Evolutionary conservation across 352 stramenopile genomes (phyloP), one percentile per base, ranked within the genome.

Genomic region (Phytophthora fragariae): DNA sequence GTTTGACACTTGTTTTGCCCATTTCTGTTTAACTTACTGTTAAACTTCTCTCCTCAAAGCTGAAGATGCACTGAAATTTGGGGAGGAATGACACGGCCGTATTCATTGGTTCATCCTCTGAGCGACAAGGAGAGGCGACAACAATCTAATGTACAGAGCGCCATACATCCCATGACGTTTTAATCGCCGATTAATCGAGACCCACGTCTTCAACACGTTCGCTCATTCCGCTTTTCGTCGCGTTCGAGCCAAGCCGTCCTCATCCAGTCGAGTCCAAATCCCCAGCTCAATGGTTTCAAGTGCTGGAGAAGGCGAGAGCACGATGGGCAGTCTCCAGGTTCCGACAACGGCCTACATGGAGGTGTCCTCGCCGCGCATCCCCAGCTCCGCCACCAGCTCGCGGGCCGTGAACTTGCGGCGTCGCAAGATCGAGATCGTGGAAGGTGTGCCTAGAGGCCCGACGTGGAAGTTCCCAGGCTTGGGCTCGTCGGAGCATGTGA

Each of bases 351-450:
- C 57, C 29, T 80, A 80, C 70, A 74, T 72, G 64, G 73, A 76
- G 31, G 15, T 80, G 17, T 17, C 52, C 21, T 77, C 73, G 2
- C 73, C 73, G 31, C 50, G 61, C 6, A 19, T 69, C 1, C 54
- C 61, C 8, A 73, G 57, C 44, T 52, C 44, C 44, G 15, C 12
- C 14, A 65, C 35, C 35, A 44, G 37, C 37, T 44, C 44, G 3
- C 14, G 44, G 15, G 44, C 15, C 14, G 44, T 52, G 44, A 52
- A 52, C 17, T 7, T 52, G 14, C 74, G 74, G 2, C 74, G 66
- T 11, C 75, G 75, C 41, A 70, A 73, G 55, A 71, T 82, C 52
- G 71, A 82, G 46, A 69, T 82, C 2, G 39, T 62, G 27, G 70
- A 77, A 33, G 59, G 67, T 12, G 10, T 54, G 17, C 15, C 55